Evolutionary conservation across 1,284 basidiomycete species (phyloP), one percentile per base, ranked within the genome.

Genomic region (Cystobasidium sp.): DNA sequence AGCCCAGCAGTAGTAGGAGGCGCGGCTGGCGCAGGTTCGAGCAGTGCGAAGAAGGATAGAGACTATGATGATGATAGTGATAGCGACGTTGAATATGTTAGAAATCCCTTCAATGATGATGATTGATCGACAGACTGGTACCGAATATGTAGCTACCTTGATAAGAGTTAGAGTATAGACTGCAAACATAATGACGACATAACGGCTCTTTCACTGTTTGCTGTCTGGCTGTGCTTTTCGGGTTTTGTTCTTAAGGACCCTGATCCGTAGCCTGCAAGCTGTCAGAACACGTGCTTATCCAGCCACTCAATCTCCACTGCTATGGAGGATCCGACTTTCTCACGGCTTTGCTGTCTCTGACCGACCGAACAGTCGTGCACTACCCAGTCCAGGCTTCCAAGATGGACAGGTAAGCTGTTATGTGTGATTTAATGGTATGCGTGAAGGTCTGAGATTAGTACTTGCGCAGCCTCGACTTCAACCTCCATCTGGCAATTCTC

Each of bases 401-500:
- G 12, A 66, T 66, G 64, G 64, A 66, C 47, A 66, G 64, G 64
- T 43, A 46, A 16, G 64, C n/a, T 18, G 1, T n/a, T 41, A 43
- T 1, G 4, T 43, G 6, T 43, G 37, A 22, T 1, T 1, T 14
- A 4, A 41, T 2, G 43, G 6, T 10, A 41, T 10, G 2, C 39
- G 12, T 24, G 14, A 41, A 43, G 37, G 39, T 12, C 39, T 9
- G 24, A 7, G 37, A 18, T 1, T 20, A 4, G 1, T 20, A 18
- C 20, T 5, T 31, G 6, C 44, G 20, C 61, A 84, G 83, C 76
- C 82, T 85, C 63, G 84, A 85, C 75, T 82, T 84, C 77, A 90
- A 92, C 82, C 89, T 94, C 69, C 91, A 90, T 78, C 90, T 91
- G 80, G 86, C 88, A 77, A 90, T 95, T 77, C 84, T 96, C 44